Percentiles rank a stretch among this genome's conserved stretches.
phyloP scores from a whole-genome alignment of 1,284 basidiomycete genomes.

The Pseudozyma thailandica region DNA sequence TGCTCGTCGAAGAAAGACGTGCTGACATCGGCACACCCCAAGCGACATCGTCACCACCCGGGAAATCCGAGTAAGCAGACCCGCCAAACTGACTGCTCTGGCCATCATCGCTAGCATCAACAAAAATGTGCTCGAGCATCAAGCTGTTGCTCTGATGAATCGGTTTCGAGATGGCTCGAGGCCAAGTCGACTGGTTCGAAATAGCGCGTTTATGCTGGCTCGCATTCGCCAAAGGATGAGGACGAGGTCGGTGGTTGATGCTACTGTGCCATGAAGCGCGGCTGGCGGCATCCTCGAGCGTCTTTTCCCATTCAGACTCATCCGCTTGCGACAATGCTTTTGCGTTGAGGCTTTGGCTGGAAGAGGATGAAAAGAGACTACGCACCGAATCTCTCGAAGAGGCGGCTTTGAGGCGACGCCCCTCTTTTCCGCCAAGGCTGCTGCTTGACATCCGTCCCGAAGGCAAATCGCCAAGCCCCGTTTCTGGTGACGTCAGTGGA shows the following conservation, averaged over 20 bases:
- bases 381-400: slow-evolving; percentile 17
- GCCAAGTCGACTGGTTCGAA: slow-evolving; percentile 30
- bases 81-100: not conserved
- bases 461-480: slow-evolving; percentile 4
- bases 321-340: not conserved
- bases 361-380: slow-evolving; percentile 14
- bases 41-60: not conserved
- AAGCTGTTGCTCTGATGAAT: slow-evolving; percentile 8
- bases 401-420: not conserved
- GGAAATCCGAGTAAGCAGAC: slow-evolving; percentile 2
- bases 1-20: not conserved
- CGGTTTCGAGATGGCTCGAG: slow-evolving; percentile 7
- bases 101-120: slow-evolving; percentile 20
- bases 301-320: slow-evolving; percentile 30
- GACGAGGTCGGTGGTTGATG: slow-evolving; percentile 31
- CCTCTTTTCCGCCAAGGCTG: slow-evolving; percentile 2
- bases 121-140: slow-evolving; percentile 38
- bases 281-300: slow-evolving; percentile 19
- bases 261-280: slow-evolving; percentile 39
- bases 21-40: slow-evolving; percentile 3
- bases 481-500: slow-evolving; percentile 23
- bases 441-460: slow-evolving; percentile 11
- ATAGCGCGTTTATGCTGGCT: too few relatives aligned
- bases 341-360: not conserved
- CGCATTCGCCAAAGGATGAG: not conserved